Evolutionary conservation across 2,329 filamentous ascomycete species (phyloP).

Genomic region (Mollisiaceae sp.): DNA sequence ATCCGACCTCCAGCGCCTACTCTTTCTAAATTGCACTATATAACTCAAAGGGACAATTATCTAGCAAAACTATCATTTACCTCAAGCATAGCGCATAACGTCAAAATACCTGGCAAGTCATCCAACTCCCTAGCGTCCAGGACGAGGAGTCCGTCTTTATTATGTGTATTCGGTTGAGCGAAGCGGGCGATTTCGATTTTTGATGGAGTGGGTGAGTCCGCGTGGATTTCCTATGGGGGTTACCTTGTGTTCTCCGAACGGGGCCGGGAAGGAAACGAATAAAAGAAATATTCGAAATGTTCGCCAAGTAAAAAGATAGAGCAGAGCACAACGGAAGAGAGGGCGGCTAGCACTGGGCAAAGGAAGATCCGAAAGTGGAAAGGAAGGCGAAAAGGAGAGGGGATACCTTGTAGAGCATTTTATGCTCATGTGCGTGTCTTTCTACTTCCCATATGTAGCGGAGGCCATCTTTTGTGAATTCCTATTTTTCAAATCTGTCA

Average conservation of each 20-base stretch:
- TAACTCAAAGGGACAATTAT: neutral
- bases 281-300: too few relatives aligned
- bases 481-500: neutral
- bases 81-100: slow-evolving; percentile 14
- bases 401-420: slow-evolving; percentile 9
- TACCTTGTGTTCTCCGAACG: neutral
- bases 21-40: neutral
- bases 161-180: neutral
- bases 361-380: neutral
- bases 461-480: neutral
- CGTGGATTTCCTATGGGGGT: slow-evolving; percentile 6
- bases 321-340: neutral
- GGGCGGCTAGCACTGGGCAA: neutral
- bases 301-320: too few relatives aligned
- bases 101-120: neutral
- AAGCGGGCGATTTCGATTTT: slow-evolving; percentile 6
- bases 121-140: neutral
- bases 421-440: slow-evolving; percentile 1
- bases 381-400: neutral
- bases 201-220: neutral
- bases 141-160: slow-evolving; percentile 6
- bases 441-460: slow-evolving; percentile 16
- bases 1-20: neutral
- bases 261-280: too few relatives aligned
- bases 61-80: slow-evolving; percentile 14